A percentile compares a stretch with the other conserved stretches of the same genome.
phyloP scores from a whole-genome alignment of 306 rosid genomes.

The Trifolium fragiferum region DNA sequence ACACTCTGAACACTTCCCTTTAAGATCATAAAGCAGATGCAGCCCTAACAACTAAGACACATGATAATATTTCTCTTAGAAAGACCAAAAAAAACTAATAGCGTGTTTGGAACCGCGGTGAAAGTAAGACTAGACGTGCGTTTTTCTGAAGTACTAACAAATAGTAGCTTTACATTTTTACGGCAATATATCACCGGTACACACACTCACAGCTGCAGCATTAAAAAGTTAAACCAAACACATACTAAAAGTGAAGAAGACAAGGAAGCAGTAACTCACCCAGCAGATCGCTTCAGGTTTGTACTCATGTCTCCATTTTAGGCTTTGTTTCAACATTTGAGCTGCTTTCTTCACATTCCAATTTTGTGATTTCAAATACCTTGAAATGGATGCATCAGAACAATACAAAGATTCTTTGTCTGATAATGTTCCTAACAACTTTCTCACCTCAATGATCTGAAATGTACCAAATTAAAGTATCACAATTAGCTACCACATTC shows the following conservation, averaged over 20 bases:
- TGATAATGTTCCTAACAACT: conserved; percentile 63
- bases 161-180: too few species aligned
- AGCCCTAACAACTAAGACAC: neutral
- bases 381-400: conserved; percentile 71
- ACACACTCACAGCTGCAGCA: too few species aligned
- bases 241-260: neutral
- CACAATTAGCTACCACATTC: neutral
- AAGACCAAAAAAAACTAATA: neutral
- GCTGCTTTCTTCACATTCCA: conserved; percentile 92
- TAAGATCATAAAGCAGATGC: neutral
- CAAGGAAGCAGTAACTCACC: conserved; percentile 49
- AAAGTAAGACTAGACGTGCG: too few species aligned
- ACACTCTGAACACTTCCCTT: neutral
- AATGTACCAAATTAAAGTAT: conserved; percentile 41
- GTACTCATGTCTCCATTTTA: conserved; percentile 81
- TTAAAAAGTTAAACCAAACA: too few species aligned
- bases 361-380: conserved; percentile 71
- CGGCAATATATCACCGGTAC: too few species aligned
- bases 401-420: conserved; percentile 72
- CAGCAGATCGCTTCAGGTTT: conserved; percentile 89
- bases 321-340: conserved; percentile 78
- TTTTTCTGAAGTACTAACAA: too few species aligned
- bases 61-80: neutral
- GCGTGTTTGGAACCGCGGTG: neutral
- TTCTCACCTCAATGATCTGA: conserved; percentile 77